Evolutionary conservation across 2,329 filamentous ascomycete species (phyloP).

Genomic region (Aspergillus uvarum): DNA sequence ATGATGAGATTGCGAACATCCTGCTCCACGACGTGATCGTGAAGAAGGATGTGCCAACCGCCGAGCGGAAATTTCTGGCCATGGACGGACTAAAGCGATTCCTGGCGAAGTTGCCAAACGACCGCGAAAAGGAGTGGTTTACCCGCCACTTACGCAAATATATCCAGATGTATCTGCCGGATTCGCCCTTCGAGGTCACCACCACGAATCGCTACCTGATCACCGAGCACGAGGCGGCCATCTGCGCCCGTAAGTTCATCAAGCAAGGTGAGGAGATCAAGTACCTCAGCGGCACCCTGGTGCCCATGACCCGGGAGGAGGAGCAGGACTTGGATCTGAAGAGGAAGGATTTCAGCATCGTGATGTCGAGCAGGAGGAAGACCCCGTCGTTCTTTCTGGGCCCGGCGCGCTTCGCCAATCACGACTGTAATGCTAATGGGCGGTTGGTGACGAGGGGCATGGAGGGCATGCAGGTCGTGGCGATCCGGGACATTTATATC

Average conservation of each 20-base stretch:
- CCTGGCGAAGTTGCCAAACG: constrained; percentile 63
- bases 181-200: constrained; percentile 92
- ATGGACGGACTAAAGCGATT: constrained; percentile 75
- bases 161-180: constrained; percentile 85
- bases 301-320: constrained; percentile 88
- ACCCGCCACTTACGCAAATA: constrained; percentile 83
- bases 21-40: constrained; percentile 68
- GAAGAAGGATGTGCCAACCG: constrained; percentile 67
- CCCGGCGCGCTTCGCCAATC: constrained; percentile 93
- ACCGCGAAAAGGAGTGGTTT: constrained; percentile 84
- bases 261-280: constrained; percentile 82
- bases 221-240: constrained; percentile 80
- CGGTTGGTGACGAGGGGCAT: constrained; percentile 78
- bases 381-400: constrained; percentile 89
- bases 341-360: constrained; percentile 94
- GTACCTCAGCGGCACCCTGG: constrained; percentile 86
- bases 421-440: constrained; percentile 93
- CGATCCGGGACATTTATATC: constrained; percentile 73
- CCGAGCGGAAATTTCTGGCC: constrained; percentile 70
- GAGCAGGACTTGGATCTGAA: constrained; percentile 76
- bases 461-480: constrained; percentile 87
- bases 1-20: constrained; percentile 61
- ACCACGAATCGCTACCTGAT: constrained; percentile 95
- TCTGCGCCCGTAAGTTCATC: constrained; percentile 78
- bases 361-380: constrained; percentile 89